These are phyloP conservation scores for Wickerhamiella alocasiicola DNA, from an alignment of 805 yeast species.

Conservation along the genomic window DNA sequence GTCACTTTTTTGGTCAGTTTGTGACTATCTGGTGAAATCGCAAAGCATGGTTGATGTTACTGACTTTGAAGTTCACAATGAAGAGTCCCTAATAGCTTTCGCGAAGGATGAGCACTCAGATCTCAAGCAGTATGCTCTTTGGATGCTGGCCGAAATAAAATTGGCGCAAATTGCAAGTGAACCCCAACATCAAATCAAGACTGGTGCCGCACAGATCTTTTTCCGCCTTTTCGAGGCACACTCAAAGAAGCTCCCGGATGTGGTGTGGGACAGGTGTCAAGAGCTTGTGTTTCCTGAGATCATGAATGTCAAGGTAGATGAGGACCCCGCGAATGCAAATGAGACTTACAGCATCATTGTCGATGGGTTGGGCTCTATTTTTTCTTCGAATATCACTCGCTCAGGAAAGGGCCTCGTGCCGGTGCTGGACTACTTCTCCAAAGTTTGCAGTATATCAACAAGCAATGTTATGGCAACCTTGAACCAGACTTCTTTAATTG, in stretches of 20 bases:
- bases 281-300: conserved; percentile 41
- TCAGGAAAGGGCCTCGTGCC: conserved; percentile 1
- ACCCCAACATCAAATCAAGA: conserved; percentile 64
- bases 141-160: conserved; percentile 53
- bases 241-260: conserved; percentile 39
- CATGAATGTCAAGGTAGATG: conserved; percentile 19
- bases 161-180: conserved; percentile 55
- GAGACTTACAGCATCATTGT: conserved; percentile 53
- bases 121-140: conserved; percentile 31
- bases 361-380: conserved; percentile 55
- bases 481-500: conserved; percentile 24
- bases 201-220: conserved; percentile 81
- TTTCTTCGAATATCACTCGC: conserved; percentile 35
- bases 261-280: conserved; percentile 55
- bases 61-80: conserved; percentile 7
- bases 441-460: not conserved
- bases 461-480: not conserved
- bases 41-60: not conserved
- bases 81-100: conserved; percentile 21
- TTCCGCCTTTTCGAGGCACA: conserved; percentile 71
- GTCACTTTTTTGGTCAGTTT: conserved; percentile 82
- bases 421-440: conserved; percentile 37
- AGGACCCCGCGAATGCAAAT: conserved; percentile 32
- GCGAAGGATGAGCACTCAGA: conserved; percentile 15
- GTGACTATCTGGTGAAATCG: conserved; percentile 45